These are phyloP conservation scores for Ceratobasidium sp. DNA, from an alignment of 1,284 basidiomycete species.

Conservation along the genomic window DNA sequence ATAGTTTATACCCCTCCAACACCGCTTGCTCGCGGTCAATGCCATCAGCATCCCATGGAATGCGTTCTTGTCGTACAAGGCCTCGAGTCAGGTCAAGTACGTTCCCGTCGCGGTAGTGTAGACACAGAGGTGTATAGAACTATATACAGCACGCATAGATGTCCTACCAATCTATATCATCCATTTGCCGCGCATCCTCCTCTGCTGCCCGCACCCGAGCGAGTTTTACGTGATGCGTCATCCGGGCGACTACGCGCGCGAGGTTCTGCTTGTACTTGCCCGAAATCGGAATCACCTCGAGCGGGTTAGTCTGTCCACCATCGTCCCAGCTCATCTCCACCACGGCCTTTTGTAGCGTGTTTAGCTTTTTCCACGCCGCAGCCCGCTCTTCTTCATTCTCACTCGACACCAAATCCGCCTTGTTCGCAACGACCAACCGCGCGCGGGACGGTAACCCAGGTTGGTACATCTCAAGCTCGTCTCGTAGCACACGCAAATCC, in stretches of 20 bases:
- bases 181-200: conserved; percentile 34
- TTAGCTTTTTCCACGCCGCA: conserved; percentile 65
- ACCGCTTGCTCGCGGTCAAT: conserved; percentile 53
- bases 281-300: conserved; percentile 78
- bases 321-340: conserved; percentile 52
- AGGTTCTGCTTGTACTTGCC: conserved; percentile 84
- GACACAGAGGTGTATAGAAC: neutral
- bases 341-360: conserved; percentile 62
- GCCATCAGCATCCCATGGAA: conserved; percentile 54
- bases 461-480: conserved; percentile 87
- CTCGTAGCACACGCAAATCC: conserved; percentile 72
- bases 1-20: conserved; percentile 52
- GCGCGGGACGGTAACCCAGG: conserved; percentile 77
- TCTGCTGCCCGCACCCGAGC: conserved; percentile 49
- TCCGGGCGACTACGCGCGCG: conserved; percentile 64
- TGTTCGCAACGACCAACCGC: conserved; percentile 89
- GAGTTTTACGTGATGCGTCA: conserved; percentile 70
- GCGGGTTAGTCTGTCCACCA: conserved; percentile 33
- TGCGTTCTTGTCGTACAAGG: conserved; percentile 49
- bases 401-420: conserved; percentile 80
- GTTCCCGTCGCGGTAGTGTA: neutral
- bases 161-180: conserved; percentile 13
- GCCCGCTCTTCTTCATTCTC: conserved; percentile 57
- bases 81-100: neutral
- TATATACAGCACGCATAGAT: neutral